Conservation (phyloP, 225 moss, liverwort and hornwort genomes). For the Bryum argenteum region DNA sequence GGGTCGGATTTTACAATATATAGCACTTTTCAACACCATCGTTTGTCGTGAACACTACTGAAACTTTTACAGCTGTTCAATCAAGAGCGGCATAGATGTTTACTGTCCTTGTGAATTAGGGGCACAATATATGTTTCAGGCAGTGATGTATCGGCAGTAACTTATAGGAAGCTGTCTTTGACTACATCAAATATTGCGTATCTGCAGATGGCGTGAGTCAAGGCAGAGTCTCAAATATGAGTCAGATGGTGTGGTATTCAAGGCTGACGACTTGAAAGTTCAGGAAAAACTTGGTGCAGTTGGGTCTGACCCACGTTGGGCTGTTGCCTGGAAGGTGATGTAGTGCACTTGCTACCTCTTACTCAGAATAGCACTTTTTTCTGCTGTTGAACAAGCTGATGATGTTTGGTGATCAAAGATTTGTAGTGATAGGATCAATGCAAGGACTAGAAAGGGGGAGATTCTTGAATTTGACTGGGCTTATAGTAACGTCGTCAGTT, state of each 20-base stretch:
- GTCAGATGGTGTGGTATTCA: conserved; percentile 87
- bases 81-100: conserved; percentile 1
- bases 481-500: conserved; percentile 10
- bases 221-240: conserved; percentile 71
- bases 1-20: background rate
- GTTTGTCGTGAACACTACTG: background rate
- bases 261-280: conserved; percentile 64
- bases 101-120: background rate
- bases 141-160: background rate
- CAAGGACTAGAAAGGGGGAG: conserved; percentile 12
- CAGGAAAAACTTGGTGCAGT: conserved; percentile 71
- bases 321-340: conserved; percentile 89
- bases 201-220: conserved; percentile 64
- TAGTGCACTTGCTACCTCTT: conserved; percentile 14
- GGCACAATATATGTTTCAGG: conserved; percentile 4
- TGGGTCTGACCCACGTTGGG: conserved; percentile 86
- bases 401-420: conserved; percentile 12
- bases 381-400: conserved; percentile 1
- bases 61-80: background rate
- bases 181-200: conserved; percentile 9
- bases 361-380: conserved; percentile 3
- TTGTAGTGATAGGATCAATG: conserved; percentile 13
- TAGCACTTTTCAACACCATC: conserved; percentile 12
- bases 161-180: conserved; percentile 11
- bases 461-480: conserved; percentile 3